Percentiles rank a stretch among this genome's conserved stretches.
phyloP scores from a whole-genome alignment of 371 early-diverging fungal genomes.

The Lichtheimia hyalospora region DNA sequence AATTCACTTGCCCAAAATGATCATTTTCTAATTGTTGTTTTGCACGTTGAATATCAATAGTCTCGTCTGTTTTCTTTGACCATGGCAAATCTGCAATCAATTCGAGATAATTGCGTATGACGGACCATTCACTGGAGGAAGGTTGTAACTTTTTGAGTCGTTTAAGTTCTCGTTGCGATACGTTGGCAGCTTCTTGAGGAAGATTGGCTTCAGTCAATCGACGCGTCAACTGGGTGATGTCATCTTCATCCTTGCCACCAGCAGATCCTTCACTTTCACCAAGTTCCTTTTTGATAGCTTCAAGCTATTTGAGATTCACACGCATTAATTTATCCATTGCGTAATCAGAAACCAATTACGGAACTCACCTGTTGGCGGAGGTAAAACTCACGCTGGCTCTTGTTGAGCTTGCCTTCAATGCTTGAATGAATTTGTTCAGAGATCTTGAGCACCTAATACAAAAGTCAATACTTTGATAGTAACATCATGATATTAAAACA shows the following conservation, averaged over 20 bases:
- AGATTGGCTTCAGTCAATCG: conserved; percentile 61
- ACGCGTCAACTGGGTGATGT: conserved; percentile 56
- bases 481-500: background rate
- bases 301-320: conserved; percentile 46
- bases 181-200: conserved; percentile 63
- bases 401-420: conserved; percentile 75
- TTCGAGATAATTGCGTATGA: conserved; percentile 79
- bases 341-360: conserved; percentile 1
- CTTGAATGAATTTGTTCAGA: conserved; percentile 79
- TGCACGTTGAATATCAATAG: conserved; percentile 68
- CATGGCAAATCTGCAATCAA: conserved; percentile 81
- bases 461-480: background rate
- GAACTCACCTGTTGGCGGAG: conserved; percentile 74
- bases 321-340: conserved; percentile 4
- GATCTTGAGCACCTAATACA: conserved; percentile 65
- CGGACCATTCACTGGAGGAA: conserved; percentile 77
- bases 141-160: conserved; percentile 60
- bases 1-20: conserved; percentile 65
- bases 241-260: conserved; percentile 50
- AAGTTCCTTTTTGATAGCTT: conserved; percentile 81
- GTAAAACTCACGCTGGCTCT: conserved; percentile 82
- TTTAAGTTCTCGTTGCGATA: conserved; percentile 68
- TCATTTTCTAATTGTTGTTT: conserved; percentile 73
- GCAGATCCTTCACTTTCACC: conserved; percentile 46
- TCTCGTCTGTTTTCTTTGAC: conserved; percentile 61